phyloP scores from a whole-genome alignment of 371 early-diverging fungal genomes.

The Mortierella sp. region DNA sequence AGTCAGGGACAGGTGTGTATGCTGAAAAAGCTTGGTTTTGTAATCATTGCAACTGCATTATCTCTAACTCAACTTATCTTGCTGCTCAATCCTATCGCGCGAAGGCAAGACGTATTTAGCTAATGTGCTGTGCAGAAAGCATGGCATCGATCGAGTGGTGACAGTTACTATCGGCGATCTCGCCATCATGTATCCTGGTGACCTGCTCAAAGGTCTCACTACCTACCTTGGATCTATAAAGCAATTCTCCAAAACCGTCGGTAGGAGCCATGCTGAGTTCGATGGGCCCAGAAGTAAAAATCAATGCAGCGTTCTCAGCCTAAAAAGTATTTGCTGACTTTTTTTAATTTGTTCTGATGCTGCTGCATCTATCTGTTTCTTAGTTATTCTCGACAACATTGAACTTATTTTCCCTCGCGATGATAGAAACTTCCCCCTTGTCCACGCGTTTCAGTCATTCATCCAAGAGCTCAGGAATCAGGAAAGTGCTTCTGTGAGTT shows the following conservation, averaged over 20 bases:
- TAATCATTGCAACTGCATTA: background rate
- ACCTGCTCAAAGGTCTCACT: constrained; percentile 46
- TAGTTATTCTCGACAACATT: constrained; percentile 70
- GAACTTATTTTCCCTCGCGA: constrained; percentile 67
- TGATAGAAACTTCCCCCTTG: constrained; percentile 55
- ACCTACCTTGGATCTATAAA: constrained; percentile 36
- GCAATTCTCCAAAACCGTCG: constrained; percentile 21
- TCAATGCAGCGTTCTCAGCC: too few relatives aligned
- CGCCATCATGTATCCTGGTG: constrained; percentile 51
- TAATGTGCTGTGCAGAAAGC: constrained; percentile 29
- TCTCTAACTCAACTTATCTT: background rate
- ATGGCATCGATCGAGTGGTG: constrained; percentile 22
- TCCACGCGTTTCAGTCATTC: constrained; percentile 54
- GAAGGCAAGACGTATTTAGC: constrained; percentile 41
- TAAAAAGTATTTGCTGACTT: background rate
- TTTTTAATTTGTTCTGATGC: background rate
- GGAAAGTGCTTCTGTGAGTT: background rate
- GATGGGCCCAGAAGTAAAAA: too few relatives aligned
- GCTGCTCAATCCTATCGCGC: background rate
- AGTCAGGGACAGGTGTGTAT: constrained; percentile 47
- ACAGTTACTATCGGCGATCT: constrained; percentile 49
- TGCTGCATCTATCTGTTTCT: background rate
- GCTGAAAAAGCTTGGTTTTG: background rate
- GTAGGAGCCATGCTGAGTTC: constrained; percentile 2
- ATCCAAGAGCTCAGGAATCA: constrained; percentile 33